Base-by-base conservation (phyloP, 768 basidiomycete genomes). In the Nidularia sp. region DNA sequence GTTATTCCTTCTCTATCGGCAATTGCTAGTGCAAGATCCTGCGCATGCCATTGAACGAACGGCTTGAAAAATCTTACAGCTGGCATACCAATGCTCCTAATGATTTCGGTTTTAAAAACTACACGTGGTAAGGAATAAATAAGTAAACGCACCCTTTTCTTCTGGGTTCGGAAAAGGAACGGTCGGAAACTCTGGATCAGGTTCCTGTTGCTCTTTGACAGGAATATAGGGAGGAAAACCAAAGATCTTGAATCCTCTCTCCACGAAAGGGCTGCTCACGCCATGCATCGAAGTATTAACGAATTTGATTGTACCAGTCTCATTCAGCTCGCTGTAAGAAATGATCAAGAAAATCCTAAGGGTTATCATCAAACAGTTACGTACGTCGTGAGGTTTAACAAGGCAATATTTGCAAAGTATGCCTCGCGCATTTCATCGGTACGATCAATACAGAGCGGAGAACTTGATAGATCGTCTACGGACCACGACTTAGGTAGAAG, bases 251-350 rank as follows among this genome's bases (percentile, higher is more conserved):
- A 94, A 87, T 0, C 82, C 86, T 47, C 71, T 64, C 6, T 65
- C 67, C 39, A 83, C 74, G 58, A 87, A 86, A 4, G 72, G 66
- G 63, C 93, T 78, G 57, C 90, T 84, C 49, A 95, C 93, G 0
- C 93, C 93, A 59, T 95, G 93, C 88, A 95, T 86, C 0, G 92
- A 88, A 0, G 93, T 95, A 62, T 92, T 91, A 15, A 91, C 87
- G 57, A 94, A 90, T 57, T 74, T 80, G 55, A 85, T 52, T 4
- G 68, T 35, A 1, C 69, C 61, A 4, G 59, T 55, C 0, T 67
- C 56, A 55, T 81, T 84, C 25, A 75, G 53, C 46, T 55, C 36
- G 43, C 71, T 77, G 50, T 47, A 29, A 13, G 32, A 32, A 15
- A 34, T 34, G 10, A 15, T 45, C 29, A 39, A n/a, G n/a, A 36